Evolutionary conservation across 345 rosid species (phyloP), one percentile per base, ranked within the genome.

Genomic region (Boechera stricta): DNA sequence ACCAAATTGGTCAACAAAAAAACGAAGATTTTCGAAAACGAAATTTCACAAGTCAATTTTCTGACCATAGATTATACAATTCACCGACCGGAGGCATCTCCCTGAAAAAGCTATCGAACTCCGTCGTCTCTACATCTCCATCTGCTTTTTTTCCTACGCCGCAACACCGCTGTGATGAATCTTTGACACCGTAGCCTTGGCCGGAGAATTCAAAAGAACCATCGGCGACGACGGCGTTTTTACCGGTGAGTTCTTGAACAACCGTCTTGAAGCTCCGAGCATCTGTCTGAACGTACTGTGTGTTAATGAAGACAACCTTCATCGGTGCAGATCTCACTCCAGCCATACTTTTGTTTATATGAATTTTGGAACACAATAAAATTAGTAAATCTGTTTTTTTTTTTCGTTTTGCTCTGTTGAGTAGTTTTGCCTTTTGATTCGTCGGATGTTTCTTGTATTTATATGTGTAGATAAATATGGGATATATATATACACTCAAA

Each of bases 171-270:
- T 11, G 65, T 15, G 80, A 33, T 26, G 53, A 77, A 15, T 66
- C 64, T 59, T 71, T 71, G 0, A 15, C 48, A 10, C 58, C 69
- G 73, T 65, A n/a, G 0, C 26, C 33, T 44, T 58, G 55, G 0
- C 81, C 69, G 35, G 77, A 16, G 33, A 44, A 64, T 10, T 77
- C 77, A 15, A 56, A 64, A 65, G 77, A 54, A 2, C 81, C 81
- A 11, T 71, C 68, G 8, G 68, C 79, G 47, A 73, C 83, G 64
- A 76, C 36, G 4, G 87, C 84, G 77, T 89, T 86, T 82, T 85
- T 89, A 32, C 93, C 93, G 0, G 93, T 89, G 15, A 89, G 93
- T 48, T 82, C 78, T 70, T 89, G 93, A 75, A 89, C 93, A 54
- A 89, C 88, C 0, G 88, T 75, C 56, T 87, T 89, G 86, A 89